Base-by-base conservation (phyloP, 257 asterid genomes). In the Solanum rostratum region DNA sequence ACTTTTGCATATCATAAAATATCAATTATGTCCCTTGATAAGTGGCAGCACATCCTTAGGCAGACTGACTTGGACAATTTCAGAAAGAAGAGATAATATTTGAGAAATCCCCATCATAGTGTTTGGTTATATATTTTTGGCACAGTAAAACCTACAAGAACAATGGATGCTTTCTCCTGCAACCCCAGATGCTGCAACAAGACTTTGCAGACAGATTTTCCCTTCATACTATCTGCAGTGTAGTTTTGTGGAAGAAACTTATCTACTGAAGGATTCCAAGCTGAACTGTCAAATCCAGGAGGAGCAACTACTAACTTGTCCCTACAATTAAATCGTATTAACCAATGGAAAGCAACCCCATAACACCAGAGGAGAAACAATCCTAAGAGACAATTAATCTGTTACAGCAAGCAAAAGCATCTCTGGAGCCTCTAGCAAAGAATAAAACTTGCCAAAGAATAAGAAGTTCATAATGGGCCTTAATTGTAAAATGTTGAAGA, bases 211-310 rank as follows among this genome's bases (percentile, higher is more conserved):
- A 85, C 83, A 30, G 92, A 85, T 89, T 94, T 94, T 59, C 98
- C 98, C 52, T 73, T 87, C 92, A 92, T 85, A 83, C 93, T 91
- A 86, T 91, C 92, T 29, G 88, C 90, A 86, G 81, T 90, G 60
- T 92, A 94, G 85, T 86, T 85, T 83, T 91, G 91, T 55, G 94
- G 98, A 80, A 93, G 89, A 89, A 84, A 87, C 83, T 57, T 87
- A 85, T 95, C 97, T 41, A 86, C 65, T 73, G 93, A 91, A 87
- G 98, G 97, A 90, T 93, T 95, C 98, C 98, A 93, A 81, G 88
- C 88, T 62, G 93, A 87, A 80, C 87, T 90, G 85, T 95, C 97
- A 80, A 87, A 84, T 52, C 95, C 97, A 87, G 20, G 68, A 88
- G 98, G 97, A 88, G 94, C 90, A 91, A 90, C 85, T 84, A 85